These are phyloP conservation scores for Prunus davidiana DNA, from an alignment of 306 rosid genomes.

Conservation along the genomic window DNA sequence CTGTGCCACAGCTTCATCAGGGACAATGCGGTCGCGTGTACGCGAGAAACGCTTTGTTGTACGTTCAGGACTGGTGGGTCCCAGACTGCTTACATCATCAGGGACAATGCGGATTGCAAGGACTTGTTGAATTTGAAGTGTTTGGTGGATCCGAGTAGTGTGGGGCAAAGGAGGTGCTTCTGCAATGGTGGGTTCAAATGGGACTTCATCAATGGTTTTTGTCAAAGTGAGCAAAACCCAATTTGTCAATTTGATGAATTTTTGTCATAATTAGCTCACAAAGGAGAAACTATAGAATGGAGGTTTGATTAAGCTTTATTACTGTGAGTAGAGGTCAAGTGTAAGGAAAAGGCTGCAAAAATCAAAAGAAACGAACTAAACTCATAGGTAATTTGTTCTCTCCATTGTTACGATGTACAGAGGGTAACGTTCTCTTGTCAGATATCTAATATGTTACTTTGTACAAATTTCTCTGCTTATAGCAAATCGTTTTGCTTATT, in stretches of 20 bases:
- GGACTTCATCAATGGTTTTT: constrained; percentile 36
- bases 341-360: background rate
- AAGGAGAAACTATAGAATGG: background rate
- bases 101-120: constrained; percentile 25
- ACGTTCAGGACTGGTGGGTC: constrained; percentile 23
- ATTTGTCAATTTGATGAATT: background rate
- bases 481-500: no score
- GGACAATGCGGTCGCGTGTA: constrained; percentile 16
- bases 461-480: no score
- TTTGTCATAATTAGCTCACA: background rate
- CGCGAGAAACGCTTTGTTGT: constrained; percentile 29
- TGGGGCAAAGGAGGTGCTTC: constrained; percentile 30
- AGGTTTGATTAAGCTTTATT: background rate
- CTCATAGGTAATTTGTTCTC: background rate
- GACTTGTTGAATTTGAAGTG: constrained; percentile 41
- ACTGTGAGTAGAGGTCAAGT: background rate
- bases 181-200: constrained; percentile 45
- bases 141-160: constrained; percentile 27
- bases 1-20: constrained; percentile 32
- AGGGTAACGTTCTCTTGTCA: background rate
- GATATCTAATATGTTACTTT: background rate
- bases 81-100: background rate
- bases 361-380: background rate
- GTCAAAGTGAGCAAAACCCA: constrained; percentile 19
- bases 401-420: background rate